phyloP scores from a whole-genome alignment of 441 rosid species.

The Aquilaria agallochum region DNA sequence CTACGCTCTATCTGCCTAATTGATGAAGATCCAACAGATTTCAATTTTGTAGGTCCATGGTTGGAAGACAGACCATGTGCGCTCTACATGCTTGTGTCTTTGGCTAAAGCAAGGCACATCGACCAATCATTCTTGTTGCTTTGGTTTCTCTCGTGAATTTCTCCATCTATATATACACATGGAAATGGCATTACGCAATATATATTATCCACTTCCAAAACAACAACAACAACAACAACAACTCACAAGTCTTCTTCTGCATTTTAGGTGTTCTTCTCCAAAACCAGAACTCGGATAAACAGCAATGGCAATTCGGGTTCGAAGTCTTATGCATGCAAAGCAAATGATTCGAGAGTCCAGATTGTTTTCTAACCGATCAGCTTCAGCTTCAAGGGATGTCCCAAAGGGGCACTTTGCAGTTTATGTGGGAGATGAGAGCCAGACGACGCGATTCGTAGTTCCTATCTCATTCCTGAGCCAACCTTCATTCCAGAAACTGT shows the following conservation, averaged over 20 bases:
- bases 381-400: slow-evolving; percentile 13
- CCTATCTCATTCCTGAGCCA: slow-evolving; percentile 32
- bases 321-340: slow-evolving; percentile 8
- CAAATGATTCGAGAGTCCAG: slow-evolving; percentile 2
- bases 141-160: neutral
- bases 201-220: neutral
- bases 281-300: neutral
- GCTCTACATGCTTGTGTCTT: slow-evolving; percentile 1
- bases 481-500: slow-evolving; percentile 25
- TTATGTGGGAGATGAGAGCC: slow-evolving; percentile 32
- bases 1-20: neutral
- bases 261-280: neutral
- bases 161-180: slow-evolving; percentile 1
- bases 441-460: slow-evolving; percentile 29
- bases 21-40: neutral
- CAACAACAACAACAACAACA: too few species aligned
- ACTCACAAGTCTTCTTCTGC: neutral
- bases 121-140: neutral
- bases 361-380: neutral
- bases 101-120: neutral
- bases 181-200: too few species aligned
- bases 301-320: slow-evolving; percentile 8
- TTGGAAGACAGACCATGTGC: slow-evolving; percentile 13
- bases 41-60: slow-evolving; percentile 1
- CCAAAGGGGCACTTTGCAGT: slow-evolving; percentile 41